Base-by-base conservation (phyloP, 2,329 filamentous ascomycete species). In the Colletotrichum scovillei region DNA sequence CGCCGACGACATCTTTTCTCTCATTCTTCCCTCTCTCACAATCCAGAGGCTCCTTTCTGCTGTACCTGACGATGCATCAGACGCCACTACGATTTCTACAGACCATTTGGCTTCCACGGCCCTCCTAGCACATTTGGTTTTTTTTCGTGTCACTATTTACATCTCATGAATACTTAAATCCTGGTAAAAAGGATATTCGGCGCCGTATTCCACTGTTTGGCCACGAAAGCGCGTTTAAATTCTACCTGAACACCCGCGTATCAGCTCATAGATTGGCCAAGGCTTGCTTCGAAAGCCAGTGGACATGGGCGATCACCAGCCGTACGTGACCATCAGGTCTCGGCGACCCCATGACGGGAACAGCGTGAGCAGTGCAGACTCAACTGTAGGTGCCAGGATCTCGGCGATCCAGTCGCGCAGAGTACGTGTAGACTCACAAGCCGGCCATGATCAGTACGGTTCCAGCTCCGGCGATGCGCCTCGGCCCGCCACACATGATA, bases 311-410 rank as follows among this genome's bases (percentile, higher is more conserved):
- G 57, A 72, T 52, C 81, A 83, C 58, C 82, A 83, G 73, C 84
- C 87, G 19, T 90, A 90, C 78, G 83, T 89, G 69, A 88, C 88
- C 56, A 86, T 90, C 77, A 85, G 86, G 77, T 86, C 88, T 67
- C 83, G 87, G 77, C 81, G 83, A 75, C 85, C 87, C 57, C 82
- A 81, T 67, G 84, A 87, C 75, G 82, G 81, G 35, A 82, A 81
- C 77, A 87, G 86, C 74, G 81, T 85, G 75, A 86, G 84, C 79
- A 86, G 86, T 76, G 82, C 83, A 62, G 86, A 87, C 78, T 86
- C 85, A 73, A 82, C 85, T 76, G 87, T 88, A 83, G 77, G 87
- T 87, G 72, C 63, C 35, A 72, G 68, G 62, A 52, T 58, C 52
- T 66, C 72, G 57, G 53, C 57, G 46, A 38, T 63, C 30, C 35